phyloP scores from a whole-genome alignment of 73 alveolate genomes.

The Durusdinium trenchii region DNA sequence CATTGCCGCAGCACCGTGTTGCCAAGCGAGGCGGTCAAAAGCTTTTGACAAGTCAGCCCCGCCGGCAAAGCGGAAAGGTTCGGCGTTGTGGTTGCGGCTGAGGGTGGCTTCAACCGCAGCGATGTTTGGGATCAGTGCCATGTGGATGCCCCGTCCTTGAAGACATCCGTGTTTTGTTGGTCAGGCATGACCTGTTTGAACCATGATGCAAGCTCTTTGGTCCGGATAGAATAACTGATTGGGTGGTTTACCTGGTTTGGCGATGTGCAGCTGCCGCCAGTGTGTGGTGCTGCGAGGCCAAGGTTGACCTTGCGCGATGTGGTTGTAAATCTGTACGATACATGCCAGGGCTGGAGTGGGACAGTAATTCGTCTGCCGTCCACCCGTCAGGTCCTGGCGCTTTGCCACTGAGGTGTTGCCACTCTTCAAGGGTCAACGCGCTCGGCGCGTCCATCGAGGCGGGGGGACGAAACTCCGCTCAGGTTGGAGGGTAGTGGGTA shows the following conservation, averaged over 20 bases:
- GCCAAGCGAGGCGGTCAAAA: neutral
- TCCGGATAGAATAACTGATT: too few relatives aligned
- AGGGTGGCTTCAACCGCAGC: neutral
- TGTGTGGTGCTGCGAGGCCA: too few relatives aligned
- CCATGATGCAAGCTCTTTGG: too few relatives aligned
- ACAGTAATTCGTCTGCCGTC: too few relatives aligned
- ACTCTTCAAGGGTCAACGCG: neutral
- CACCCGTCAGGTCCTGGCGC: too few relatives aligned
- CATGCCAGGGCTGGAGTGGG: too few relatives aligned
- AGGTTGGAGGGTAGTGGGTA: neutral
- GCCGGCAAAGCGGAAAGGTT: neutral
- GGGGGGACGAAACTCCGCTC: neutral
- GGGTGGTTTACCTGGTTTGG: too few relatives aligned
- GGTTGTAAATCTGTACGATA: too few relatives aligned
- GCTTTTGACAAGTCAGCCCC: slow-evolving; percentile 36
- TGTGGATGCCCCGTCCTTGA: neutral
- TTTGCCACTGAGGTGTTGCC: too few relatives aligned
- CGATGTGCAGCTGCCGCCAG: too few relatives aligned
- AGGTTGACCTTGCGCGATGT: too few relatives aligned
- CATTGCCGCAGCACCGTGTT: neutral
- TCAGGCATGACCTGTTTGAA: too few relatives aligned
- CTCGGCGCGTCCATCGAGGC: neutral
- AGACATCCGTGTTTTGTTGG: neutral
- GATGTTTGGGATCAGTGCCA: neutral
- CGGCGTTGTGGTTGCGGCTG: neutral